These are phyloP conservation scores for Vickermania ingenoplastis DNA, from an alignment of 208 protist species.

Conservation along the genomic window DNA sequence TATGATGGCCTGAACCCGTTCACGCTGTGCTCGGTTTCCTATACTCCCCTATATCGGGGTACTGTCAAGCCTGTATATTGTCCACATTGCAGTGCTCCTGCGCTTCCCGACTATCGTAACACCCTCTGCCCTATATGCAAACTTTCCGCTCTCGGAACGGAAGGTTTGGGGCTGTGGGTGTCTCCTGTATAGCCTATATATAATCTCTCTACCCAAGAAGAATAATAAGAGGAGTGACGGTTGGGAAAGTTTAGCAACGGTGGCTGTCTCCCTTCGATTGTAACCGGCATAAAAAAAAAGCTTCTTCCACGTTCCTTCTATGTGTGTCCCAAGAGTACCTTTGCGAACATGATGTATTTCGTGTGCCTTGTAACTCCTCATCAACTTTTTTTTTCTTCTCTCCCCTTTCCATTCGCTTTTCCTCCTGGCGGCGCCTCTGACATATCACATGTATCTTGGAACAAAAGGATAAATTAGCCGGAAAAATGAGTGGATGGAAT, in stretches of 20 bases:
- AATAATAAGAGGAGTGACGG: neutral
- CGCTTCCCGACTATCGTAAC: conserved; percentile 52
- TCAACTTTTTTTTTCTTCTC: too few species aligned
- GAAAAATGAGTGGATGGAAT: conserved; percentile 74
- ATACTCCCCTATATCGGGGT: conserved; percentile 77
- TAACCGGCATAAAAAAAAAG: too few species aligned
- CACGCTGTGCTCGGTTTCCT: conserved; percentile 73
- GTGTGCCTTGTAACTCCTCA: too few species aligned
- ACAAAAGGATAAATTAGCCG: too few species aligned
- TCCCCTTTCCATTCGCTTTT: conserved; percentile 3
- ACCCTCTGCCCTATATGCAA: conserved; percentile 69
- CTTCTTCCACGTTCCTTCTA: too few species aligned
- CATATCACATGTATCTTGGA: neutral
- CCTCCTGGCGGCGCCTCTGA: neutral
- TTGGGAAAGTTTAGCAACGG: neutral
- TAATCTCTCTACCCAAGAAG: neutral
- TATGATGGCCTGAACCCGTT: conserved; percentile 98
- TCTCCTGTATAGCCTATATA: conserved; percentile 3
- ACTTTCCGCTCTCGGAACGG: conserved; percentile 50
- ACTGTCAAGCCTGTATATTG: conserved; percentile 68
- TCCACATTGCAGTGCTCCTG: conserved; percentile 88
- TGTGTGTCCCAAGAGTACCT: too few species aligned
- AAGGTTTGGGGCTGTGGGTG: conserved; percentile 55
- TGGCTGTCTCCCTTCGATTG: conserved; percentile 1
- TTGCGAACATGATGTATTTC: too few species aligned